Evolutionary conservation across 139 green algal genomes (phyloP).

Genomic region (Marvania coccoides): DNA sequence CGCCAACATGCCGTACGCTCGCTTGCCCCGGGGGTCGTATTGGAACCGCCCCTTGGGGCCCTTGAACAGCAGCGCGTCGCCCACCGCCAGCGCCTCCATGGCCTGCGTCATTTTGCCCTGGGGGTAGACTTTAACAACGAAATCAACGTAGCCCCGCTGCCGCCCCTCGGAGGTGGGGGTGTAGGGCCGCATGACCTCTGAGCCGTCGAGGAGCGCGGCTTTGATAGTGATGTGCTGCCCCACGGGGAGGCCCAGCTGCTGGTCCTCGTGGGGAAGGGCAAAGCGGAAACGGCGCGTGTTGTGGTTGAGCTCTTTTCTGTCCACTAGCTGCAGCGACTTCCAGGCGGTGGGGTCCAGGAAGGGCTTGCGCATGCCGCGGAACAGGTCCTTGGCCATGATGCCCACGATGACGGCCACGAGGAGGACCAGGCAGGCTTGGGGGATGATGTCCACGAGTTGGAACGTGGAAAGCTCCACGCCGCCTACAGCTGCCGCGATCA

Average conservation of each 20-base stretch:
- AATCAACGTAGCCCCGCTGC: slow-evolving; percentile 58
- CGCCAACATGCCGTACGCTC: slow-evolving; percentile 81
- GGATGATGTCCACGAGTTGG: background rate
- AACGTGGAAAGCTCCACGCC: background rate
- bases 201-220: slow-evolving; percentile 40
- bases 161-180: slow-evolving; percentile 63
- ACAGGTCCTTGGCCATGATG: slow-evolving; percentile 20
- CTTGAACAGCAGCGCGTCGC: slow-evolving; percentile 74
- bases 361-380: slow-evolving; percentile 16
- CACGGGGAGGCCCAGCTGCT: slow-evolving; percentile 69
- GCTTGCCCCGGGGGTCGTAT: slow-evolving; percentile 65
- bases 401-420: slow-evolving; percentile 12
- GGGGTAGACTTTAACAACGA: slow-evolving; percentile 88
- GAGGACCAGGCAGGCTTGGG: slow-evolving; percentile 16
- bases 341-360: slow-evolving; percentile 38
- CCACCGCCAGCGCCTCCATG: slow-evolving; percentile 65
- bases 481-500: too few relatives aligned
- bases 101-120: slow-evolving; percentile 83
- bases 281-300: slow-evolving; percentile 57
- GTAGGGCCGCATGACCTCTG: slow-evolving; percentile 62
- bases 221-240: slow-evolving; percentile 78
- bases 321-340: slow-evolving; percentile 26
- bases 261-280: slow-evolving; percentile 44
- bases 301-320: slow-evolving; percentile 40
- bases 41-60: slow-evolving; percentile 78